Conservation (phyloP, 345 rosid genomes). For the Linum trigynum region DNA sequence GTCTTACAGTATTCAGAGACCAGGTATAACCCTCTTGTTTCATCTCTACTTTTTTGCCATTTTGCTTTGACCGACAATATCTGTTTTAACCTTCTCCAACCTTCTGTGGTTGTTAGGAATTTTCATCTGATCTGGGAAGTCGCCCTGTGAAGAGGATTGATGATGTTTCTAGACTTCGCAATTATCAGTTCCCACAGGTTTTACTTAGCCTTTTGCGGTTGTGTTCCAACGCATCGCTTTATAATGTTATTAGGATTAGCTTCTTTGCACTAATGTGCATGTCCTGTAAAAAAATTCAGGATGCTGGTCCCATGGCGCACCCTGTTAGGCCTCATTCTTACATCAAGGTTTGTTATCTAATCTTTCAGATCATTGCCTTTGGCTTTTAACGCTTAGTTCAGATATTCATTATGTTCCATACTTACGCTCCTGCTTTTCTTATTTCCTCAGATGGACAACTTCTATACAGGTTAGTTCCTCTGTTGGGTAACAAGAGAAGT, state of each 20-base stretch:
- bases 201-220: conserved; percentile 1
- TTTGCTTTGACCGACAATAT: conserved; percentile 1
- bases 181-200: conserved; percentile 90
- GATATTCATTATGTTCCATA: conserved; percentile 1
- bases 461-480: conserved; percentile 76
- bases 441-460: conserved; percentile 85
- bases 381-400: background rate
- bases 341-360: conserved; percentile 57
- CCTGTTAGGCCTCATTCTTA: conserved; percentile 98
- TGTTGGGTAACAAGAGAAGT: conserved; percentile 1
- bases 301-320: conserved; percentile 99
- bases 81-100: background rate
- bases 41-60: conserved; percentile 1
- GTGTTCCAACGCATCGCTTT: background rate
- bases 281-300: conserved; percentile 32
- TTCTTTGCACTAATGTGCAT: background rate
- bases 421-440: conserved; percentile 18
- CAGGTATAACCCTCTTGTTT: conserved; percentile 40
- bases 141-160: conserved; percentile 89
- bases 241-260: conserved; percentile 4
- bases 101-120: conserved; percentile 43
- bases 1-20: conserved; percentile 95
- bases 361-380: background rate
- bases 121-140: conserved; percentile 99
- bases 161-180: conserved; percentile 90